These are phyloP conservation scores for Meira miltonrushii DNA, from an alignment of 1,284 basidiomycete genomes.

Conservation along the genomic window DNA sequence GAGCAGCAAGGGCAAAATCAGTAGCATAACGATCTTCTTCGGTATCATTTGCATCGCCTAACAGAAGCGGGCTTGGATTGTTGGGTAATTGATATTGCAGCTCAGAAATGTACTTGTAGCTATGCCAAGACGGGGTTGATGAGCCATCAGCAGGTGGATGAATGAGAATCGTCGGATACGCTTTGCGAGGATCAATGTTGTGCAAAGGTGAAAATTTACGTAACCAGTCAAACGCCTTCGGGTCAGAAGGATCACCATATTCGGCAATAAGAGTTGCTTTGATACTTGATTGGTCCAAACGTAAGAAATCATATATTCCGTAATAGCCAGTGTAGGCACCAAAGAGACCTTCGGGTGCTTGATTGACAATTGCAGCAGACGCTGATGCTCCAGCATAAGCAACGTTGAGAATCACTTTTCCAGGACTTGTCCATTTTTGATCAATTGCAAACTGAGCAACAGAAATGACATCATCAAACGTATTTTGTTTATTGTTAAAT, in stretches of 20 bases:
- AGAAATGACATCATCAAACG: too few relatives aligned
- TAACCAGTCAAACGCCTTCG: slow-evolving; percentile 37
- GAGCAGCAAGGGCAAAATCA: too few relatives aligned
- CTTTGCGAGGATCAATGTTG: slow-evolving; percentile 39
- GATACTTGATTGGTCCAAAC: slow-evolving; percentile 29
- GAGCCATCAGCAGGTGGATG: slow-evolving; percentile 47
- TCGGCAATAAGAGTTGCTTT: slow-evolving; percentile 70
- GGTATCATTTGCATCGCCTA: slow-evolving; percentile 44
- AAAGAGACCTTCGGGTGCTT: slow-evolving; percentile 70
- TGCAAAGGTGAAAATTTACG: slow-evolving; percentile 46
- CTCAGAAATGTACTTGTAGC: slow-evolving; percentile 48
- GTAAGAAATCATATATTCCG: slow-evolving; percentile 68
- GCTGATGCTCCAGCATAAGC: background rate
- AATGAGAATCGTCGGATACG: slow-evolving; percentile 43
- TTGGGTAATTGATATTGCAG: slow-evolving; percentile 42
- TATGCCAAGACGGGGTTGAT: slow-evolving; percentile 43
- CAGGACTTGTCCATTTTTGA: too few relatives aligned
- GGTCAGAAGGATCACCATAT: slow-evolving; percentile 64
- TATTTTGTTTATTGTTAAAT: too few relatives aligned
- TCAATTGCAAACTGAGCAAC: too few relatives aligned
- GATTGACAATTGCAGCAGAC: slow-evolving; percentile 67
- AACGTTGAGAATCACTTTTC: too few relatives aligned
- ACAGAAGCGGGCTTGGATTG: slow-evolving; percentile 45
- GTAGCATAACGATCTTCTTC: slow-evolving; percentile 22
- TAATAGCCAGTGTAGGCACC: slow-evolving; percentile 53